Percentiles rank a stretch among this genome's conserved stretches.
These are phyloP conservation scores for Talaromyces sp. DNA, from an alignment of 2,329 filamentous ascomycete genomes.

Conservation along the genomic window DNA sequence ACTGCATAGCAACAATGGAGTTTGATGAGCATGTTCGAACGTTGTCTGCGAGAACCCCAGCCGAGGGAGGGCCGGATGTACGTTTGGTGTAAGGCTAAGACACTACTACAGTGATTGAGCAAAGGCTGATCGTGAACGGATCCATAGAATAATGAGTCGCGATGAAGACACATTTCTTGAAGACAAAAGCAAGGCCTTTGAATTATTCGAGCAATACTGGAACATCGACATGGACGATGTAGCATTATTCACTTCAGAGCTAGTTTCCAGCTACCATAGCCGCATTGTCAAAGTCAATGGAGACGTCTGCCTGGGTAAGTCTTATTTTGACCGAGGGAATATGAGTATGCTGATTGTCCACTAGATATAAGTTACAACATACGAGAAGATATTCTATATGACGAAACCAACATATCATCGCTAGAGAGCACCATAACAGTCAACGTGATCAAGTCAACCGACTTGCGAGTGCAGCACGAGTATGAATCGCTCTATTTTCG, in stretches of 20 bases:
- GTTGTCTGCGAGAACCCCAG: slow-evolving; percentile 3
- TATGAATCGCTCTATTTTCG: slow-evolving; percentile 24
- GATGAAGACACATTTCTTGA: slow-evolving; percentile 16
- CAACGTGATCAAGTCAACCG: slow-evolving; percentile 20
- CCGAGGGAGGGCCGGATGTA: slow-evolving; percentile 10
- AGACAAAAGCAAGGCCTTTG: not conserved
- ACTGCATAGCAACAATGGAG: slow-evolving; percentile 12
- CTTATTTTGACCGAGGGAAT: not conserved
- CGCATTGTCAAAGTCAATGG: slow-evolving; percentile 8
- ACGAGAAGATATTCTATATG: slow-evolving; percentile 21
- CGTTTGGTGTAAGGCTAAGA: slow-evolving; percentile 15
- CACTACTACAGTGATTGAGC: not conserved
- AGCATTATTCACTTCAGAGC: slow-evolving; percentile 17
- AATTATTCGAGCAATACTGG: slow-evolving; percentile 17
- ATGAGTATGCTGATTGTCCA: not conserved
- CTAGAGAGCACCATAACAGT: slow-evolving; percentile 20
- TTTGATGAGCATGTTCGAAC: slow-evolving; percentile 17
- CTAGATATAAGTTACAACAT: slow-evolving; percentile 23
- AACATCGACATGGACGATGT: slow-evolving; percentile 15
- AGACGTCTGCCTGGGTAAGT: slow-evolving; percentile 13
- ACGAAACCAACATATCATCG: slow-evolving; percentile 20
- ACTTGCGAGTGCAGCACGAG: slow-evolving; percentile 20
- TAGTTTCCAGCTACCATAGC: slow-evolving; percentile 19
- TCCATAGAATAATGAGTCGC: slow-evolving; percentile 12
- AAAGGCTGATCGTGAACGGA: not conserved